phyloP scores from a whole-genome alignment of 2,329 filamentous ascomycete genomes.

The Clonostachys chloroleuca region DNA sequence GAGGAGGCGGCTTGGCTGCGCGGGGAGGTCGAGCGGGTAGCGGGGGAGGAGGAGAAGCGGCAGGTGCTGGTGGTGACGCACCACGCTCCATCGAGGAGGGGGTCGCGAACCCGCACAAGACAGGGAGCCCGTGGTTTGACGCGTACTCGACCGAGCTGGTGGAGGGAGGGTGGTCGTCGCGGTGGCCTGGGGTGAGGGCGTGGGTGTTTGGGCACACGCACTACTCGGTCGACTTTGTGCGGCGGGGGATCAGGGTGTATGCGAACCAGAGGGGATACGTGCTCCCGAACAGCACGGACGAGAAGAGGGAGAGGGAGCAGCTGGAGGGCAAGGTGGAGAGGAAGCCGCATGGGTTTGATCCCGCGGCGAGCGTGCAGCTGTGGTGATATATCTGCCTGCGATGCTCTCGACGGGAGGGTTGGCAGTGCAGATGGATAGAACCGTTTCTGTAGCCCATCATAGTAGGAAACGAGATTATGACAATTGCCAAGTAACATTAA shows the following conservation, averaged over 20 bases:
- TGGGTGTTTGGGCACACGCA: constrained; percentile 49
- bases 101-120: constrained; percentile 43
- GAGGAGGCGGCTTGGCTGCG: constrained; percentile 46
- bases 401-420: too few relatives aligned
- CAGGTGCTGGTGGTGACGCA: constrained; percentile 48
- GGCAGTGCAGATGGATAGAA: too few relatives aligned
- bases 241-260: constrained; percentile 27
- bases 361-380: too few relatives aligned
- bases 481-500: too few relatives aligned
- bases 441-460: too few relatives aligned
- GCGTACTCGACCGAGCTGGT: constrained; percentile 49
- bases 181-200: constrained; percentile 21
- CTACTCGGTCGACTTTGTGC: constrained; percentile 17
- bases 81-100: constrained; percentile 47
- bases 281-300: constrained; percentile 8
- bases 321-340: too few relatives aligned
- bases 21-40: constrained; percentile 20
- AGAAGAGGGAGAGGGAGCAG: background rate
- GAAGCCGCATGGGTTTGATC: too few relatives aligned
- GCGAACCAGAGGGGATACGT: constrained; percentile 41
- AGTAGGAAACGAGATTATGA: too few relatives aligned
- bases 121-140: constrained; percentile 35
- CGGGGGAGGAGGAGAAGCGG: constrained; percentile 27
- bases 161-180: constrained; percentile 1
- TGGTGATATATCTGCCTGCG: too few relatives aligned